phyloP scores from a whole-genome alignment of 2,329 filamentous ascomycete species.

The Fusarium lateritium region DNA sequence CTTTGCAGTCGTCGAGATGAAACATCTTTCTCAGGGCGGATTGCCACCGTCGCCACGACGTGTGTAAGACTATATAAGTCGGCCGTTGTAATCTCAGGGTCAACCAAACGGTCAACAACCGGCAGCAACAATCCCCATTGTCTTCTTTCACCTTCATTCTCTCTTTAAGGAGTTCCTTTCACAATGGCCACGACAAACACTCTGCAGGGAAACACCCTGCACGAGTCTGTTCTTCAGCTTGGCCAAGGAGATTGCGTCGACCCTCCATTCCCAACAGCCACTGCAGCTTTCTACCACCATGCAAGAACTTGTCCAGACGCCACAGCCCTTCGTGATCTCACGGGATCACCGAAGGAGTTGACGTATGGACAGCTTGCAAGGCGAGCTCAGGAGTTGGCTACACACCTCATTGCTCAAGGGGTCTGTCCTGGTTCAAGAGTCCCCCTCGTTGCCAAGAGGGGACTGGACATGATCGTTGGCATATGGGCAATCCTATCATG shows the following conservation, averaged over 20 bases:
- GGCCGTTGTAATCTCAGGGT: conserved; percentile 38
- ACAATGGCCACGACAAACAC: conserved; percentile 21
- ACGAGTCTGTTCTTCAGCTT: conserved; percentile 14
- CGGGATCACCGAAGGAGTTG: conserved; percentile 52
- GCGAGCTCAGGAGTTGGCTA: conserved; percentile 60
- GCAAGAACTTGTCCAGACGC: conserved; percentile 55
- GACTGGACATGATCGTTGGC: conserved; percentile 70
- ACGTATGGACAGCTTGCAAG: conserved; percentile 63
- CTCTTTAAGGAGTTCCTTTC: not conserved
- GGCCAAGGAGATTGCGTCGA: conserved; percentile 43
- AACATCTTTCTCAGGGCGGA: conserved; percentile 32
- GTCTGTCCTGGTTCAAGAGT: conserved; percentile 63
- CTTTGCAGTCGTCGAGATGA: conserved; percentile 26
- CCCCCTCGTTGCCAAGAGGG: conserved; percentile 69
- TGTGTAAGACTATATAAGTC: conserved; percentile 41
- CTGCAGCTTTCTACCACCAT: conserved; percentile 57
- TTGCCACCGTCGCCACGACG: conserved; percentile 31
- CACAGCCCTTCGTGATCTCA: conserved; percentile 58
- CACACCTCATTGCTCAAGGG: conserved; percentile 56
- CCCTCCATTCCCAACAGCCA: conserved; percentile 57
- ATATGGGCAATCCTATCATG: conserved; percentile 70
- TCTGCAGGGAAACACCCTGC: conserved; percentile 13
- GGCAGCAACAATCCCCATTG: conserved; percentile 36
- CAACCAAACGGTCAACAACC: conserved; percentile 35
- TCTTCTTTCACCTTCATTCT: conserved; percentile 18